Evolutionary conservation across 805 yeast species (phyloP), one percentile per base, ranked within the genome.

Genomic region (Saccharomycopsis oosterbeekiorum): DNA sequence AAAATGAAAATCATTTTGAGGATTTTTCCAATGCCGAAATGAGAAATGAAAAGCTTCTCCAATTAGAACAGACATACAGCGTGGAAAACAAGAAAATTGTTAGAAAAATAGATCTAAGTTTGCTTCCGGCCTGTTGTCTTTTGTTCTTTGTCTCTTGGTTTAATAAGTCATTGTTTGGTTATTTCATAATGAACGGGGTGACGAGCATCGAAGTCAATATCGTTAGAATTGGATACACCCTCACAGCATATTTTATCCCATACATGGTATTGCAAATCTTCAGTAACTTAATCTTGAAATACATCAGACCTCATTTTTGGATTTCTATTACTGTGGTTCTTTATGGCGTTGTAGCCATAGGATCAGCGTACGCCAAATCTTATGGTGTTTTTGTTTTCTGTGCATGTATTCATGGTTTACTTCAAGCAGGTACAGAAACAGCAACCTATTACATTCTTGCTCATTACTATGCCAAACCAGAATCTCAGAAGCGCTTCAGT

Each of bases 371-470:
- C 67, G 84, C 83, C 50, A 74, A 76, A 53, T 82, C 80, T 21
- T 75, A 85, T 47, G 76, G 82, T 55, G 84, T 81, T 12, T 80
- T 87, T 57, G 80, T 92, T 59, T 79, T 85, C 63, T 80, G 87
- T 59, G 80, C 92, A 59, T 78, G 85, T 62, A 74, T 86, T 51
- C 76, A 87, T 24, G 93, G 93, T 64, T 68, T 83, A 47, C 78
- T 83, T 62, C 92, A 86, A 71, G 80, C 88, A 29, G 86, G 89
- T 41, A 80, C 86, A 66, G 86, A 86, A 74, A 92, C 92, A 0
- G 86, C 89, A 26, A 82, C 87, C 65, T 87, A 86, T 70, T 86
- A 85, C 70, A 76, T 86, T 61, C 75, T 86, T 67, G 78, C 88
- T 40, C 58, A 60, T 47, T 62, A 60, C 19, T 86, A 86, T 71